These are phyloP conservation scores for Tricholomella constricta DNA, from an alignment of 768 basidiomycete species.

Conservation along the genomic window DNA sequence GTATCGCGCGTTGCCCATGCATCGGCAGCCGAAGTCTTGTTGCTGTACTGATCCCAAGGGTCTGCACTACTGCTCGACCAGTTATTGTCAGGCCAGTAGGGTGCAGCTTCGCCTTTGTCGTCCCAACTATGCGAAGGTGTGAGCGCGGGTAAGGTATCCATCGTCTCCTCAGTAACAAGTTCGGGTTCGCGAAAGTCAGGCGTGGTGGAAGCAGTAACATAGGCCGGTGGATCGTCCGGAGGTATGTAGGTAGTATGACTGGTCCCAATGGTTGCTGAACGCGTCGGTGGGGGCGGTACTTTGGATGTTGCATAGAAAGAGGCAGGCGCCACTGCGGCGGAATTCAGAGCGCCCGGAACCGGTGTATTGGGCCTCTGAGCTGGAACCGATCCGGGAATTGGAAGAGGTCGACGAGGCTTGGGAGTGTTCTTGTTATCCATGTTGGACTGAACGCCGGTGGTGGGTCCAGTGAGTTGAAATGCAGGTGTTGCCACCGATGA, in stretches of 20 bases:
- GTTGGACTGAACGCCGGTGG: neutral
- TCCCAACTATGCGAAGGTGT: slow-evolving; percentile 25
- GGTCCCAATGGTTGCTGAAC: slow-evolving; percentile 44
- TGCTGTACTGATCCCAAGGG: neutral
- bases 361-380: slow-evolving; percentile 45
- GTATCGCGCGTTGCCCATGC: slow-evolving; percentile 20
- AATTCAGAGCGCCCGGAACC: slow-evolving; percentile 23
- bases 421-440: slow-evolving; percentile 54
- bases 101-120: neutral
- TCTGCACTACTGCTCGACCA: neutral
- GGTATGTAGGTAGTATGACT: slow-evolving; percentile 42
- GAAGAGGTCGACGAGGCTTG: slow-evolving; percentile 48
- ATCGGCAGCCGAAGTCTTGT: neutral
- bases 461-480: neutral
- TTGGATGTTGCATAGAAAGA: slow-evolving; percentile 40
- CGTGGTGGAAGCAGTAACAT: slow-evolving; percentile 30
- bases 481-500: neutral
- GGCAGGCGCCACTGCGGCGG: slow-evolving; percentile 33
- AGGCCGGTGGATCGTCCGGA: slow-evolving; percentile 39
- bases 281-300: slow-evolving; percentile 40
- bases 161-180: slow-evolving; percentile 46
- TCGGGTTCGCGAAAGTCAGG: slow-evolving; percentile 57
- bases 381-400: slow-evolving; percentile 41
- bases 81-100: neutral
- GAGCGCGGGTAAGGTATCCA: slow-evolving; percentile 33